phyloP scores from a whole-genome alignment of 805 yeast genomes.

The Sugiyamaella chiloensis region DNA sequence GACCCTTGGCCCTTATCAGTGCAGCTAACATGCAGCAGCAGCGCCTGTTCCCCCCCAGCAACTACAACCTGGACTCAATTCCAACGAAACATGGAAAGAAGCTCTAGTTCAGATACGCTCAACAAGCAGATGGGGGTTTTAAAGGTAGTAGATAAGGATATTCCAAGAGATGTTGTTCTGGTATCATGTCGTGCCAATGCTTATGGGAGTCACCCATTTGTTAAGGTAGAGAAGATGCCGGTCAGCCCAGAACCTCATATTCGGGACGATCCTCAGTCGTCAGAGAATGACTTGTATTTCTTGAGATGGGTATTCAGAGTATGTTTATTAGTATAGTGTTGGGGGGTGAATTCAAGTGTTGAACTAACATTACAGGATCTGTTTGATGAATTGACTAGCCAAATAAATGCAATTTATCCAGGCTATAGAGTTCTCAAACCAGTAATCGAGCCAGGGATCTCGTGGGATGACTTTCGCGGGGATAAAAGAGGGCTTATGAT shows the following conservation, averaged over 20 bases:
- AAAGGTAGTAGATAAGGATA: background rate
- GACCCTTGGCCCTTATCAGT: slow-evolving; percentile 4
- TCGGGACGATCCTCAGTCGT: slow-evolving; percentile 5
- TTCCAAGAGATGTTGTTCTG: slow-evolving; percentile 10
- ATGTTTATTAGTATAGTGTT: background rate
- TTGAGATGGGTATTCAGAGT: slow-evolving; percentile 23
- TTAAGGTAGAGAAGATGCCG: slow-evolving; percentile 20
- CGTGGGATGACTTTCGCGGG: slow-evolving; percentile 24
- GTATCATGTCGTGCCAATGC: slow-evolving; percentile 22
- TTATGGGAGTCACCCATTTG: slow-evolving; percentile 6
- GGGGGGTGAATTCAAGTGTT: too few species aligned
- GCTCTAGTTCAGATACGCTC: slow-evolving; percentile 18
- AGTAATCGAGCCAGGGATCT: slow-evolving; percentile 25
- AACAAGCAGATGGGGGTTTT: slow-evolving; percentile 13
- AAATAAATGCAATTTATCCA: slow-evolving; percentile 11
- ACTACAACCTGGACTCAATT: background rate
- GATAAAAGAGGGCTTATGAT: slow-evolving; percentile 20
- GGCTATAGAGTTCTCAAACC: slow-evolving; percentile 21
- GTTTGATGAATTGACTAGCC: slow-evolving; percentile 12
- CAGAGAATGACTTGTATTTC: slow-evolving; percentile 23
- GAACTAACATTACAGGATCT: too few species aligned
- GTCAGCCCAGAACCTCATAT: slow-evolving; percentile 18
- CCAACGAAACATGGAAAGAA: slow-evolving; percentile 7
- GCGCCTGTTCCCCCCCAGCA: background rate
- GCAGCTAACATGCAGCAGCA: slow-evolving; percentile 1